Evolutionary conservation across 768 basidiomycete genomes (phyloP).

Genomic region (Suillus weaverae): DNA sequence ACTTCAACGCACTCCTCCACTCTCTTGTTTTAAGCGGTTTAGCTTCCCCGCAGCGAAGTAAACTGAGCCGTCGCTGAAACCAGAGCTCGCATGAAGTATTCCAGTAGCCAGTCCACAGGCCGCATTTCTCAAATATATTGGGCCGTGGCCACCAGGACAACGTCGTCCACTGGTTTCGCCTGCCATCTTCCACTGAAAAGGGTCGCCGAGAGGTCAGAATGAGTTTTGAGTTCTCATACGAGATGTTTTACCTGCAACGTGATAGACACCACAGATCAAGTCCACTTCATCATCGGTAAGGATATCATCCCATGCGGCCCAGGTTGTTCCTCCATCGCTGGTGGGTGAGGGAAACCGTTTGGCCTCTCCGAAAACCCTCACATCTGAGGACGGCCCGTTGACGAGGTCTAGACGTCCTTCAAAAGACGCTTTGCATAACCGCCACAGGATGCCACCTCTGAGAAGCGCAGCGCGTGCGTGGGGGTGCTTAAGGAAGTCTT

Average conservation of each 20-base stretch:
- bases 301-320: not conserved
- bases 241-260: not conserved
- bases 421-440: not conserved
- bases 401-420: not conserved
- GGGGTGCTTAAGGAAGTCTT: not conserved
- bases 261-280: not conserved
- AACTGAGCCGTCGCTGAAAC: not conserved
- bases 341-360: not conserved
- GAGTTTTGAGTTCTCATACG: not conserved
- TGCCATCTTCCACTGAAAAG: not conserved
- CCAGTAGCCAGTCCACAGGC: not conserved
- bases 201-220: not conserved
- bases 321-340: not conserved
- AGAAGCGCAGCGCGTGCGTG: not conserved
- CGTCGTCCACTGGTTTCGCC: not conserved
- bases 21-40: not conserved
- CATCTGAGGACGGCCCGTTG: not conserved
- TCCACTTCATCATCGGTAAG: not conserved
- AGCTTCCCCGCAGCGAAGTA: not conserved
- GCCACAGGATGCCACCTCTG: not conserved
- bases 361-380: not conserved
- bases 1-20: not conserved
- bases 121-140: not conserved
- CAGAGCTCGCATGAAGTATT: not conserved
- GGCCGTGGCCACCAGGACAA: not conserved